Percentiles rank a stretch among this genome's conserved stretches.
Conservation (phyloP, 2,329 filamentous ascomycete species). For the Talaromyces sp. region DNA sequence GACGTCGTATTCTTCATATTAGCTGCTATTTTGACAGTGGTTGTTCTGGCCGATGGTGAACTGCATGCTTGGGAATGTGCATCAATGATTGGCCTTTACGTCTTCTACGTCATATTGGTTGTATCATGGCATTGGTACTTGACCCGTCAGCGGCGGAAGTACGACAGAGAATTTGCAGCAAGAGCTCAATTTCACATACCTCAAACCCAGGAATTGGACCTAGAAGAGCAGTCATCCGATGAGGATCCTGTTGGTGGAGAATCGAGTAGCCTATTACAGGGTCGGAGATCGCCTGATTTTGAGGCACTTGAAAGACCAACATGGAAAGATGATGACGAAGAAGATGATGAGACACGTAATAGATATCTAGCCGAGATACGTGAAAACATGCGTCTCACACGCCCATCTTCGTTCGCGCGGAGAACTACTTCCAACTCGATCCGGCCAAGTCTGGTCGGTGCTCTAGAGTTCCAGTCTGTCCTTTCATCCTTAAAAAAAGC, state of each 20-base stretch:
- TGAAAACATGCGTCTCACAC: constrained; percentile 85
- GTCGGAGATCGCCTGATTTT: constrained; percentile 60
- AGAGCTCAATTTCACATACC: constrained; percentile 69
- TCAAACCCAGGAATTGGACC: constrained; percentile 56
- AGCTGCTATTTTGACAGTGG: constrained; percentile 80
- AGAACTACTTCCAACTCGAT: constrained; percentile 78
- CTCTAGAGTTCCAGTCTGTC: constrained; percentile 87
- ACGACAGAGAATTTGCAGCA: constrained; percentile 66
- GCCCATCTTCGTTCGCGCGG: constrained; percentile 61
- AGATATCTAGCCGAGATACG: constrained; percentile 73
- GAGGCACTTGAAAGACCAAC: constrained; percentile 52
- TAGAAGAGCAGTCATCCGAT: constrained; percentile 54
- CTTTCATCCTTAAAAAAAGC: constrained; percentile 81
- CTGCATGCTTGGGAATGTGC: constrained; percentile 85
- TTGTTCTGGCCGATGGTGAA: constrained; percentile 78
- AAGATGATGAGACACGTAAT: constrained; percentile 54
- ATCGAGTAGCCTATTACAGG: constrained; percentile 44
- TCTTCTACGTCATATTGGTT: constrained; percentile 83
- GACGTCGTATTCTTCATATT: constrained; percentile 91
- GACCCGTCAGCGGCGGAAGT: constrained; percentile 58
- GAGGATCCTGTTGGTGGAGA: constrained; percentile 51
- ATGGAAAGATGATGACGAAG: constrained; percentile 48
- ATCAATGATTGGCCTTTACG: constrained; percentile 85
- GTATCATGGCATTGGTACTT: constrained; percentile 89
- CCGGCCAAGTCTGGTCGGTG: constrained; percentile 86